Conservation (phyloP, 1,284 basidiomycete genomes). For the Porogramme epimiltina region DNA sequence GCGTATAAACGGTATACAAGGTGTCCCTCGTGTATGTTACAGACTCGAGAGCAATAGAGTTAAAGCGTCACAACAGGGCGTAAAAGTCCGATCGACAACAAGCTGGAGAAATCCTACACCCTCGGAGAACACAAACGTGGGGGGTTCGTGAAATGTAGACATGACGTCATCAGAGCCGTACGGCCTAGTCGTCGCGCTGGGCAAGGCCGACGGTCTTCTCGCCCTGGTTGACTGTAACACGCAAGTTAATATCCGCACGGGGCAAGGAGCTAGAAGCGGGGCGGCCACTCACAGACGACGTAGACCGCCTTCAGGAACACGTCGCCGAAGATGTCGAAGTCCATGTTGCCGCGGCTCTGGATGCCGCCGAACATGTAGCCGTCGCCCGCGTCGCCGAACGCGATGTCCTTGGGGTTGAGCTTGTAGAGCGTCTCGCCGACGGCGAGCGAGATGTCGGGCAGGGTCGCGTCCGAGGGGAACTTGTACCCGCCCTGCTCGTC, state of each 20-base stretch:
- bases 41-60: no score
- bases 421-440: conserved; percentile 35
- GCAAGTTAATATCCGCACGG: not conserved
- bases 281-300: conserved; percentile 41
- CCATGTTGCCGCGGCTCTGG: conserved; percentile 38
- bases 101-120: no score
- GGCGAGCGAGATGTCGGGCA: conserved; percentile 37
- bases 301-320: conserved; percentile 42
- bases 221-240: conserved; percentile 31
- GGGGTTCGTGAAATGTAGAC: no score
- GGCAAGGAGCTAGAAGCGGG: not conserved
- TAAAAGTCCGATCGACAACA: no score
- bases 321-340: conserved; percentile 41
- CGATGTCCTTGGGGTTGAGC: conserved; percentile 35
- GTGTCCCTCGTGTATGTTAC: no score
- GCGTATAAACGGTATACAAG: no score
- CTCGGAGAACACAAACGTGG: no score
- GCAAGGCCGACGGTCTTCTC: conserved; percentile 32
- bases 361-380: conserved; percentile 34
- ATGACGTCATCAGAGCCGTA: no score
- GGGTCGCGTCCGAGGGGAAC: conserved; percentile 33
- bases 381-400: conserved; percentile 28
- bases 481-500: conserved; percentile 39
- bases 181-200: conserved; percentile 27
- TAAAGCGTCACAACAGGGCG: no score